These are phyloP conservation scores for Firmiana major DNA, from an alignment of 345 rosid genomes.

Conservation along the genomic window DNA sequence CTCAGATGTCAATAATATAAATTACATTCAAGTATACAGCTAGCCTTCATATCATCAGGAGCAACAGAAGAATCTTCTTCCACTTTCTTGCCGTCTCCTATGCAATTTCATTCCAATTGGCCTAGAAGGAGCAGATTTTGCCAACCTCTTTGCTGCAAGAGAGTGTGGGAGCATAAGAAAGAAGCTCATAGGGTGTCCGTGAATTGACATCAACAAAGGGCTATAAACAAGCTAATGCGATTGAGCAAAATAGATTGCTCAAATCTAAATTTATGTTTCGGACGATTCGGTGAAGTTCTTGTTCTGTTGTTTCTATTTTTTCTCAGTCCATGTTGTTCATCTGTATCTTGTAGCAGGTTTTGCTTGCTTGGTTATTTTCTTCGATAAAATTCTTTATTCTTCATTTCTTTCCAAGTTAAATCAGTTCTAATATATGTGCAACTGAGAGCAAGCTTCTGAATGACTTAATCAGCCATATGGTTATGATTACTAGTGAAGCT, in stretches of 20 bases:
- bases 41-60: slow-evolving; percentile 21
- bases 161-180: slow-evolving; percentile 1
- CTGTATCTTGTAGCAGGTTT: background rate
- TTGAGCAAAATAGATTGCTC: background rate
- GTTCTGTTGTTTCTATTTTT: background rate
- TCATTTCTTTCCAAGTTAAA: too few relatives aligned
- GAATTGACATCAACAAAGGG: background rate
- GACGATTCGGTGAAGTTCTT: background rate
- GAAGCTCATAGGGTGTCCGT: background rate
- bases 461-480: background rate
- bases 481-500: background rate
- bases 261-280: background rate
- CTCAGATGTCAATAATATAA: background rate
- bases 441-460: background rate
- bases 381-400: too few relatives aligned
- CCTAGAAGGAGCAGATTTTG: slow-evolving; percentile 52
- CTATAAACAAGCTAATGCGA: background rate
- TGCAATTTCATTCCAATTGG: slow-evolving; percentile 66
- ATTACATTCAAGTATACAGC: slow-evolving; percentile 12
- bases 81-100: slow-evolving; percentile 33
- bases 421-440: background rate
- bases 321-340: too few relatives aligned
- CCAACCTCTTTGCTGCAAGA: slow-evolving; percentile 61
- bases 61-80: slow-evolving; percentile 60
- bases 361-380: background rate